These are phyloP conservation scores for Protomyces pachydermus DNA, from an alignment of 1,139 yeast genomes.

Conservation along the genomic window DNA sequence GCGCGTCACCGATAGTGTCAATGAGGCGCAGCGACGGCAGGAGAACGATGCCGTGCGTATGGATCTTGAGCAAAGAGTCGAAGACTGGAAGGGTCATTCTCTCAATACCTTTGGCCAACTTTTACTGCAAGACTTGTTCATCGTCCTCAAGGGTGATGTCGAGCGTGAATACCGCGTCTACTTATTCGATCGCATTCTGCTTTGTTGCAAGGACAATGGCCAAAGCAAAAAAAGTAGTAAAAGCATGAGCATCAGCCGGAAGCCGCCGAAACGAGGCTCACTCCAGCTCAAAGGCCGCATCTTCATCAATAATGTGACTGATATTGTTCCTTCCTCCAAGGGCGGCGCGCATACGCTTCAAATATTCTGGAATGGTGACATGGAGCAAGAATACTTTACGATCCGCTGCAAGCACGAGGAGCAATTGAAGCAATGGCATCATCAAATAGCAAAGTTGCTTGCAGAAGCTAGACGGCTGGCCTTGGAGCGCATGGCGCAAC, in stretches of 20 bases:
- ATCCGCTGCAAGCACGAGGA: slow-evolving; percentile 35
- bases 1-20: slow-evolving; percentile 76
- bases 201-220: slow-evolving; percentile 59
- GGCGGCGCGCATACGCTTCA: slow-evolving; percentile 31
- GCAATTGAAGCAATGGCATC: slow-evolving; percentile 33
- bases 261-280: slow-evolving; percentile 31
- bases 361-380: slow-evolving; percentile 31
- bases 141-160: slow-evolving; percentile 65
- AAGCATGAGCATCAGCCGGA: slow-evolving; percentile 26
- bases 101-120: slow-evolving; percentile 79
- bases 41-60: slow-evolving; percentile 73
- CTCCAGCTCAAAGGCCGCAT: slow-evolving; percentile 44
- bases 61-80: slow-evolving; percentile 65
- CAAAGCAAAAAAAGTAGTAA: slow-evolving; percentile 29
- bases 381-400: slow-evolving; percentile 32
- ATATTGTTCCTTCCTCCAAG: slow-evolving; percentile 34
- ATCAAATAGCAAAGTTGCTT: slow-evolving; percentile 27
- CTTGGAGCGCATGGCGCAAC: slow-evolving; percentile 12
- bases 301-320: slow-evolving; percentile 42
- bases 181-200: slow-evolving; percentile 77
- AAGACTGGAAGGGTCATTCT: slow-evolving; percentile 93
- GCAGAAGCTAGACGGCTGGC: slow-evolving; percentile 12
- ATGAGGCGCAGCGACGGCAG: slow-evolving; percentile 89
- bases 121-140: slow-evolving; percentile 68
- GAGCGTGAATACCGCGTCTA: slow-evolving; percentile 90